Evolutionary conservation across 306 rosid genomes (phyloP).

Genomic region (Medicago truncatula): DNA sequence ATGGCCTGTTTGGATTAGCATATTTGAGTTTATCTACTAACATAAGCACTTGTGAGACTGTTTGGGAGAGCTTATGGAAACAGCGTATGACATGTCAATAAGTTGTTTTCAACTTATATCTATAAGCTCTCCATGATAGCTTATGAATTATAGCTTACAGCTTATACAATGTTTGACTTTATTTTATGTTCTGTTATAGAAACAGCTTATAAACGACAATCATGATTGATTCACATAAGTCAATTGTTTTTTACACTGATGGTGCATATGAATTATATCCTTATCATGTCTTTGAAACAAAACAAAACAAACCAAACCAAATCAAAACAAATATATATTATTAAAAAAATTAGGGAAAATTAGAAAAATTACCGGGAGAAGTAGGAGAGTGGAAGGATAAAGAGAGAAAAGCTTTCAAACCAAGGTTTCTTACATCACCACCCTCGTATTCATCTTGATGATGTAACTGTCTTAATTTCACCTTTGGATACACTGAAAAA

Average conservation of each 20-base stretch:
- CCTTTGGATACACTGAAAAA: conserved; percentile 51
- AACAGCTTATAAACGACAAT: not conserved
- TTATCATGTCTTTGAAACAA: not conserved
- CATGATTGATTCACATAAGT: too few relatives aligned
- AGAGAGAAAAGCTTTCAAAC: conserved; percentile 49
- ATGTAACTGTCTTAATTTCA: conserved; percentile 46
- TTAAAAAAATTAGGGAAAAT: not conserved
- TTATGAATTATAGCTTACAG: too few relatives aligned
- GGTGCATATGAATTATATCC: too few relatives aligned
- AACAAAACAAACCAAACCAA: not conserved
- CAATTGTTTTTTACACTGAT: too few relatives aligned
- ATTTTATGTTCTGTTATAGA: not conserved
- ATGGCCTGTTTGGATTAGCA: not conserved
- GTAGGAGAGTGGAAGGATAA: conserved; percentile 30
- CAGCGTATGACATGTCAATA: not conserved
- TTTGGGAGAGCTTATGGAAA: too few relatives aligned
- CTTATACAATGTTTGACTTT: not conserved
- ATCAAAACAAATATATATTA: too few relatives aligned
- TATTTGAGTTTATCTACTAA: not conserved
- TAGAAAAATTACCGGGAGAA: conserved; percentile 45
- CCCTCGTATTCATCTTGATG: conserved; percentile 18
- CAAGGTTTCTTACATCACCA: conserved; percentile 25
- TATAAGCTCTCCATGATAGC: not conserved
- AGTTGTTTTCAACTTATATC: too few relatives aligned
- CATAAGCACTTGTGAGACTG: not conserved